Evolutionary conservation across 2,329 filamentous ascomycete genomes (phyloP).

Genomic region (Xylaria sp.): DNA sequence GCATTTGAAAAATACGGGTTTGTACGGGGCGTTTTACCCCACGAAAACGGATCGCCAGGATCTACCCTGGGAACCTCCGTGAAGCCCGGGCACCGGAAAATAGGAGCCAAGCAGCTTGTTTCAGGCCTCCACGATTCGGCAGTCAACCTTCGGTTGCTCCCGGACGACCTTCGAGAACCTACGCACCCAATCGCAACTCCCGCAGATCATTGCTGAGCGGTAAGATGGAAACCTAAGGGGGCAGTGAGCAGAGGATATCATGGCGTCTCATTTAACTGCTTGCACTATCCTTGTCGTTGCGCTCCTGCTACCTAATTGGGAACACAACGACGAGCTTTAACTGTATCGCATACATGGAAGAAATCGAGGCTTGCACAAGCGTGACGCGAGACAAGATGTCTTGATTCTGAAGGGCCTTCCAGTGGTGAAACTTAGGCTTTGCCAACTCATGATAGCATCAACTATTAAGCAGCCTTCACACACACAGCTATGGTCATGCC

Average conservation of each 20-base stretch:
- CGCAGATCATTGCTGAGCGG: neutral
- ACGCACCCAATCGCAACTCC: slow-evolving; percentile 23
- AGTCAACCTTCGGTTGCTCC: neutral
- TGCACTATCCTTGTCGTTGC: neutral
- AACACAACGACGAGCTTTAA: neutral
- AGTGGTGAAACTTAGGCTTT: neutral
- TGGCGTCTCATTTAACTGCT: neutral
- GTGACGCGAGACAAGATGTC: neutral
- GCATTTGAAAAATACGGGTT: slow-evolving; percentile 18
- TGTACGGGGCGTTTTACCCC: slow-evolving; percentile 8
- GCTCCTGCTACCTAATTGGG: neutral
- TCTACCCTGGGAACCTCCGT: slow-evolving; percentile 13
- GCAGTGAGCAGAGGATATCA: slow-evolving; percentile 3
- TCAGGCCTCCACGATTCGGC: slow-evolving; percentile 18
- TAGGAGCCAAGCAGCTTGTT: slow-evolving; percentile 21
- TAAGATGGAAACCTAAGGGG: neutral
- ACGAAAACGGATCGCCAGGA: slow-evolving; percentile 27
- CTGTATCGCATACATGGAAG: neutral
- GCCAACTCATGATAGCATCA: neutral
- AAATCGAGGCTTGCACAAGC: neutral
- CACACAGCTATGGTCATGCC: neutral
- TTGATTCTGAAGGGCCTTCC: neutral
- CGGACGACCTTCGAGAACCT: neutral
- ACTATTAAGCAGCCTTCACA: neutral
- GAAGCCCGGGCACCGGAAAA: slow-evolving; percentile 8